A percentile compares a stretch with the other conserved stretches of the same genome.
Conservation (phyloP, 2,329 filamentous ascomycete genomes). For the Hortaea sp. region DNA sequence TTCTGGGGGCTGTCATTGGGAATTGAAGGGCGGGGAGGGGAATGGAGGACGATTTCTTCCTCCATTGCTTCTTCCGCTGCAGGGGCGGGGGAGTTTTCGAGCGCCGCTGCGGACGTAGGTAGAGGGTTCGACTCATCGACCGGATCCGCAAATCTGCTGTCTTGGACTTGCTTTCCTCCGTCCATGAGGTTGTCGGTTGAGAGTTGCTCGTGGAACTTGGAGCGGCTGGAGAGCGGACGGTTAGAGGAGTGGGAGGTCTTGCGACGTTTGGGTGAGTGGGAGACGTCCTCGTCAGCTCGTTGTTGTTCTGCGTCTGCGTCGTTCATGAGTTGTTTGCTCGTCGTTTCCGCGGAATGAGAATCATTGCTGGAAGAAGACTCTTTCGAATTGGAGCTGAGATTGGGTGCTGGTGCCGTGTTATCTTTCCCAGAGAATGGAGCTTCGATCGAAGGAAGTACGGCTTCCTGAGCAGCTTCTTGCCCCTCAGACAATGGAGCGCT, state of each 20-base stretch:
- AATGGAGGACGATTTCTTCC: background rate
- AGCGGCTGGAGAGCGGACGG: conserved; percentile 2
- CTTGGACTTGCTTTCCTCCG: background rate
- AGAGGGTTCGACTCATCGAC: background rate
- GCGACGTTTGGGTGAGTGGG: background rate
- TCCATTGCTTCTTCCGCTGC: conserved; percentile 5
- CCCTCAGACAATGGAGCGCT: background rate
- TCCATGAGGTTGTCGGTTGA: background rate
- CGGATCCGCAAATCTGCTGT: background rate
- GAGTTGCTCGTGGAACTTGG: conserved; percentile 7
- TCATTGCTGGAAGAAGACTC: background rate
- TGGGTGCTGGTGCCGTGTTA: too few species aligned
- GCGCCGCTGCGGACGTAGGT: conserved; percentile 3
- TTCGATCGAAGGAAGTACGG: background rate
- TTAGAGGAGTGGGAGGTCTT: background rate
- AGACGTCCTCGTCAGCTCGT: background rate
- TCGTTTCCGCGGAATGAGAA: background rate
- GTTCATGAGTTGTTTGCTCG: background rate
- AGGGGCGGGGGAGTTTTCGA: conserved; percentile 1
- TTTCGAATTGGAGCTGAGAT: too few species aligned
- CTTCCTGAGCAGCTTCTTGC: background rate
- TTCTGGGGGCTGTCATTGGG: background rate
- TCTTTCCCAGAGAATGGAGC: background rate
- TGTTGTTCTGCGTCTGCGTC: background rate
- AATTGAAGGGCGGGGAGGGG: background rate